These are phyloP conservation scores for Alternaria novae-zelandiae DNA, from an alignment of 2,329 filamentous ascomycete species.

Conservation along the genomic window DNA sequence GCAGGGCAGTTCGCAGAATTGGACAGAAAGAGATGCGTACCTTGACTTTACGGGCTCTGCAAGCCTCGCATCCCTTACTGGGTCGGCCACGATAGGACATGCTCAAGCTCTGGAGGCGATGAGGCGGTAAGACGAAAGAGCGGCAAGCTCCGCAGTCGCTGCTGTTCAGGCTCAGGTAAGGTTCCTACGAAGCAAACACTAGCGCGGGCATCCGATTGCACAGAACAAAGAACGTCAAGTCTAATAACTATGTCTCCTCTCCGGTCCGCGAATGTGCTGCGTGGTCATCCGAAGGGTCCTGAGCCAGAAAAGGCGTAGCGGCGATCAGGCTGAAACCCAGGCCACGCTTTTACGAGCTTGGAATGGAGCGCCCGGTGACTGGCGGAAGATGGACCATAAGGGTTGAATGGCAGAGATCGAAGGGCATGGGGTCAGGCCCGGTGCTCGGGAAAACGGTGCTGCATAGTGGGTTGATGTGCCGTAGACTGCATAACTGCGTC, in stretches of 20 bases:
- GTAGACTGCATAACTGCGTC: slow-evolving; percentile 7
- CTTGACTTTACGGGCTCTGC: slow-evolving; percentile 44
- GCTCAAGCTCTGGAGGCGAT: neutral
- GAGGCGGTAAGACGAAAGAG: neutral
- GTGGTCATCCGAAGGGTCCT: slow-evolving; percentile 2
- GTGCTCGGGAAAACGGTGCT: slow-evolving; percentile 14
- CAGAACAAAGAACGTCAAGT: neutral
- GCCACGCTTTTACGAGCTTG: slow-evolving; percentile 6
- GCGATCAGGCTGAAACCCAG: slow-evolving; percentile 7
- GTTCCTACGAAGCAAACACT: neutral
- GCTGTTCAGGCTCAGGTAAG: neutral
- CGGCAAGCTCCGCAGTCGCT: slow-evolving; percentile 2
- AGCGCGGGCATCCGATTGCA: slow-evolving; percentile 3
- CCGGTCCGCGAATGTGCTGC: neutral
- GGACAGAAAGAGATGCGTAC: slow-evolving; percentile 17
- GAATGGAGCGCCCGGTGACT: neutral
- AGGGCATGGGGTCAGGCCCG: slow-evolving; percentile 10
- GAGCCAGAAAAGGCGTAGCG: slow-evolving; percentile 1
- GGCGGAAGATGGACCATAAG: slow-evolving; percentile 9
- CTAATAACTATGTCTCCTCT: neutral
- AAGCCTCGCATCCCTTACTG: slow-evolving; percentile 46
- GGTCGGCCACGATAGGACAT: slow-evolving; percentile 46
- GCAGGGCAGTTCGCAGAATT: neutral
- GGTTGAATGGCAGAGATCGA: slow-evolving; percentile 3
- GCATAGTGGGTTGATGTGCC: slow-evolving; percentile 11